These are phyloP conservation scores for Seminavis robusta DNA, from an alignment of 108 stramenopile species.

Conservation along the genomic window DNA sequence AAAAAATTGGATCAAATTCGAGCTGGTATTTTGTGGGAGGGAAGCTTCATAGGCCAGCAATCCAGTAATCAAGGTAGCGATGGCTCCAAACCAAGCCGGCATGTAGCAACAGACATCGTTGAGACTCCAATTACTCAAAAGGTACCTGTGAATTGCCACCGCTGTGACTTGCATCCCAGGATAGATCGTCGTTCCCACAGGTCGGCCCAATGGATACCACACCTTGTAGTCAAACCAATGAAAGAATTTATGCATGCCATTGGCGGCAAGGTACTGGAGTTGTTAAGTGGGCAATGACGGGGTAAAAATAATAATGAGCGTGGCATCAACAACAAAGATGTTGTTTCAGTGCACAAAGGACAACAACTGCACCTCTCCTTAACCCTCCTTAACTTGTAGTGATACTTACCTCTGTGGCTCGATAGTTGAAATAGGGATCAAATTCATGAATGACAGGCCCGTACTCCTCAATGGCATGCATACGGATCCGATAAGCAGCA, in stretches of 20 bases:
- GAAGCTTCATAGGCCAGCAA: conserved; percentile 75
- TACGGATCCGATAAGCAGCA: conserved; percentile 80
- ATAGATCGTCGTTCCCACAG: conserved; percentile 98
- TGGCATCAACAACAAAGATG: background rate
- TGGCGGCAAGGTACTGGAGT: conserved; percentile 63
- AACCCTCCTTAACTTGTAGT: too few relatives aligned
- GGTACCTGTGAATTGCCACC: conserved; percentile 76
- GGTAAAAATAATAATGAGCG: background rate
- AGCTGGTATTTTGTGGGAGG: conserved; percentile 51
- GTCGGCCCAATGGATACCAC: conserved; percentile 98
- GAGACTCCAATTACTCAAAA: conserved; percentile 59
- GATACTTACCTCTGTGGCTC: conserved; percentile 86
- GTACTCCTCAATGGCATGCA: conserved; percentile 87
- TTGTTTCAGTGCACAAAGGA: background rate
- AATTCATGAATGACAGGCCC: conserved; percentile 99
- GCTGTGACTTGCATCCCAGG: conserved; percentile 97
- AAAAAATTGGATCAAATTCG: conserved; percentile 36
- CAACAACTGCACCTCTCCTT: background rate
- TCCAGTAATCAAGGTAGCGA: conserved; percentile 68
- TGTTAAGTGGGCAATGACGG: background rate
- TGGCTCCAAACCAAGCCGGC: conserved; percentile 88
- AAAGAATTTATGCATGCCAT: conserved; percentile 69
- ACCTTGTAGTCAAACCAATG: conserved; percentile 88
- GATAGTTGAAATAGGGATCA: conserved; percentile 92
- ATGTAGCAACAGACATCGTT: conserved; percentile 92